Conservation (phyloP, 495 filamentous ascomycete species). For the Collariella sp. region DNA sequence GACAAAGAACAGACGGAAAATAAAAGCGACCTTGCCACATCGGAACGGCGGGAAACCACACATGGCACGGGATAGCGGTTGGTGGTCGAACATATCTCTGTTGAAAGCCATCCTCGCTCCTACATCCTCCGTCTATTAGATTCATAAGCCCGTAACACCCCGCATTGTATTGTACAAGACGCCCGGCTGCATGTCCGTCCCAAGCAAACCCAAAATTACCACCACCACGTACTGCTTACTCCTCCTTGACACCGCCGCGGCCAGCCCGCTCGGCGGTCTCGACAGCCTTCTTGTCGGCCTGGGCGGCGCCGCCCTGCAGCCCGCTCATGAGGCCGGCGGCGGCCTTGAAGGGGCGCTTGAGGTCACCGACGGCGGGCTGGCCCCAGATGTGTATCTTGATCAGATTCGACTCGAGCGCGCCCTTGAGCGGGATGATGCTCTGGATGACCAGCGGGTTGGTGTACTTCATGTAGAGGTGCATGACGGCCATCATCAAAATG, state of each 20-base stretch:
- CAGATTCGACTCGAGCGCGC: conserved; percentile 86
- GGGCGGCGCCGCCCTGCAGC: conserved; percentile 58
- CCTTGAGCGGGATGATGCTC: conserved; percentile 95
- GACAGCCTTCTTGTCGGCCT: conserved; percentile 95
- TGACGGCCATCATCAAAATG: conserved; percentile 92
- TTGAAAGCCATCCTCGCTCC: no score
- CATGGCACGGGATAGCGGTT: no score
- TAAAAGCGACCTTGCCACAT: neutral
- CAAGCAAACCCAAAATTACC: neutral
- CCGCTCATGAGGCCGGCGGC: conserved; percentile 69
- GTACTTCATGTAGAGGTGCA: conserved; percentile 99
- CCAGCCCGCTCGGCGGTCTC: conserved; percentile 79
- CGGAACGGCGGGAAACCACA: no score
- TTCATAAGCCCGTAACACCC: no score
- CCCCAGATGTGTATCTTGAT: conserved; percentile 92
- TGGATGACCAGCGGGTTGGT: conserved; percentile 98
- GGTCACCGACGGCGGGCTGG: conserved; percentile 79
- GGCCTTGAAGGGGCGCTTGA: conserved; percentile 92
- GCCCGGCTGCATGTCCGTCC: neutral
- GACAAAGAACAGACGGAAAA: no score
- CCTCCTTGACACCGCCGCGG: conserved; percentile 82
- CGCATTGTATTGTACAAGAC: conserved; percentile 6
- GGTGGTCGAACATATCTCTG: no score
- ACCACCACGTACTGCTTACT: conserved; percentile 43
- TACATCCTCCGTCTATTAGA: no score